These are phyloP conservation scores for Sonneratia alba DNA, from an alignment of 345 rosid species.

Conservation along the genomic window DNA sequence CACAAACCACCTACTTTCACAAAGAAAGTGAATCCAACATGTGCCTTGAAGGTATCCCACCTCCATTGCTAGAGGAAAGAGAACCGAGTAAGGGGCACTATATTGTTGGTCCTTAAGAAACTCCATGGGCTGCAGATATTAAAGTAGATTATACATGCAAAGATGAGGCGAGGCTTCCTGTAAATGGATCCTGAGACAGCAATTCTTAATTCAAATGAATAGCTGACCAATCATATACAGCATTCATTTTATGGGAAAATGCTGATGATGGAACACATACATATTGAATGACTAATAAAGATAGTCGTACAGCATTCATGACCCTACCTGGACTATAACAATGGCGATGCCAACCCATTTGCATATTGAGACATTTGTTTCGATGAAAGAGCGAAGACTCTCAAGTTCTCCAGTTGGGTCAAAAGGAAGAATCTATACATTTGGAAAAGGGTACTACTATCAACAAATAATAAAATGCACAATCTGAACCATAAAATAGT, in stretches of 20 bases:
- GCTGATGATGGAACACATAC: too few species aligned
- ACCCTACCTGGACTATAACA: constrained; percentile 52
- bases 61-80: not conserved
- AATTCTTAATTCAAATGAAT: not conserved
- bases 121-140: not conserved
- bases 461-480: not conserved
- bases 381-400: constrained; percentile 54
- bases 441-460: not conserved
- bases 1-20: too few species aligned
- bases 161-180: not conserved
- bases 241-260: not conserved
- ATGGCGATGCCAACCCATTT: constrained; percentile 79
- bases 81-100: not conserved
- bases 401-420: constrained; percentile 89
- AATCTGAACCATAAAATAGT: not conserved
- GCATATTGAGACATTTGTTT: constrained; percentile 58
- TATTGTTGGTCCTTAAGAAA: not conserved
- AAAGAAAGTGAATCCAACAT: too few species aligned
- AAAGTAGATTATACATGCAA: not conserved
- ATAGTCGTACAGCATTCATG: too few species aligned
- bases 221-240: not conserved
- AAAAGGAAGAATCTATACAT: constrained; percentile 65
- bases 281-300: too few species aligned
- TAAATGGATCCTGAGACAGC: not conserved
- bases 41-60: too few species aligned